Percentiles rank a stretch among this genome's conserved stretches.
These are phyloP conservation scores for Cicer yamashitae DNA, from an alignment of 306 rosid genomes.

Conservation along the genomic window DNA sequence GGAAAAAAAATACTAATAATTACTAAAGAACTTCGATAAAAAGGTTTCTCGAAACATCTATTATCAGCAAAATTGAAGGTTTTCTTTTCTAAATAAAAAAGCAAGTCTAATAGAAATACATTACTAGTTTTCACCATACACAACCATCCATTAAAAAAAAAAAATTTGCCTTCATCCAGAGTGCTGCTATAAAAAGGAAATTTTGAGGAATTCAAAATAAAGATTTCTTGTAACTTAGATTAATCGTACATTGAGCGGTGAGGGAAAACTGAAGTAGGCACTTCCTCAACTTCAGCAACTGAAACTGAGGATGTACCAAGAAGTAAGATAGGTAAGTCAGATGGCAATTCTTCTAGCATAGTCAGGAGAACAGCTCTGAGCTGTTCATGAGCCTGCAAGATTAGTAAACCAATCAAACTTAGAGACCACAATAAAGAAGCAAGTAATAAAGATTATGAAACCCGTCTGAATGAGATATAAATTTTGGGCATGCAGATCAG, in stretches of 20 bases:
- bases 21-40: background rate
- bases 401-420: conserved; percentile 44
- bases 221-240: conserved; percentile 36
- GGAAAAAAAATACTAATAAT: background rate
- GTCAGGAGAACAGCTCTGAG: conserved; percentile 91
- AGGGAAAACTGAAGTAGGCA: conserved; percentile 70
- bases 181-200: conserved; percentile 26
- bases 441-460: conserved; percentile 22
- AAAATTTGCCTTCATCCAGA: conserved; percentile 7
- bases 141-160: conserved; percentile 28
- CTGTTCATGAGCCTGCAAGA: conserved; percentile 90
- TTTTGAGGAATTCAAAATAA: conserved; percentile 18
- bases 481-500: conserved; percentile 33
- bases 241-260: conserved; percentile 70
- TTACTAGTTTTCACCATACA: conserved; percentile 14
- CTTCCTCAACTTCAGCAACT: conserved; percentile 73
- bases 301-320: conserved; percentile 78
- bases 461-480: conserved; percentile 24
- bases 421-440: conserved; percentile 37
- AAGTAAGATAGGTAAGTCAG: conserved; percentile 80
- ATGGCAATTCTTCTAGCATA: conserved; percentile 86
- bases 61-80: conserved; percentile 27
- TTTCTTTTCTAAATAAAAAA: conserved; percentile 10
- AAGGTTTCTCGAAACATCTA: conserved; percentile 22
- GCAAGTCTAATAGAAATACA: background rate